Evolutionary conservation across 768 basidiomycete genomes (phyloP), one percentile per base, ranked within the genome.

Genomic region (Mycena haematopus): DNA sequence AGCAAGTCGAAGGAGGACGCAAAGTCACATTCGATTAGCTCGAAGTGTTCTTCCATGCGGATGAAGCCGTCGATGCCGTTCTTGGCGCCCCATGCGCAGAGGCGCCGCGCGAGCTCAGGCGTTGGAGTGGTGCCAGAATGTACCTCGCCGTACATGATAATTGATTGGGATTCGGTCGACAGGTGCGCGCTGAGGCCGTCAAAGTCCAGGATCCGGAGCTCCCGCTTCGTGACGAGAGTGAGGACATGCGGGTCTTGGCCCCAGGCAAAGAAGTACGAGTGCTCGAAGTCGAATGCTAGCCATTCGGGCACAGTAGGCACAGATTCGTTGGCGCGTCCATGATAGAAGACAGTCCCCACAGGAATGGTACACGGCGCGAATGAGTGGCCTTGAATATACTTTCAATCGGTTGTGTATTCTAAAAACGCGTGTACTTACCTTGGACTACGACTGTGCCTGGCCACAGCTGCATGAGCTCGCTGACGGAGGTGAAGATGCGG

Each of bases 391-490:
- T 6, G 44, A 22, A 10, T 9, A 22, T 1, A 58, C 19, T 17
- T 31, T 6, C 3, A 51, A 17, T 3, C 10, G 22, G 2, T 24
- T 17, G 13, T 22, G 21, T 11, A 24, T 45, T 2, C 21, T 2
- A 13, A 24, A 45, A 2, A 45, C 22, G 42, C n/a, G n/a, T n/a
- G n/a, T 13, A 14, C 22, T 45, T 24, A 45, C 22, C 44, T 24
- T 24, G 21, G 22, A 45, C 44, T 21, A 58, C 45, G 8, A 61
- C 52, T 2, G 52, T 55, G 7, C 53, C 53, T 6, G 60, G 52
- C 60, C 60, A 61, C 2, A 61, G 35, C 52, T 54, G 53, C 60
- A 61, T 61, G 53, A 61, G 52, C 46, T 61, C 60, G 45, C 60
- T 61, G 1, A 53, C 60, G 21, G 60, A 61, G 8, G 52, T 55